Percentiles rank a stretch among this genome's conserved stretches.
Evolutionary conservation across 345 rosid genomes (phyloP).

Genomic region (Hibiscus mutabilis): DNA sequence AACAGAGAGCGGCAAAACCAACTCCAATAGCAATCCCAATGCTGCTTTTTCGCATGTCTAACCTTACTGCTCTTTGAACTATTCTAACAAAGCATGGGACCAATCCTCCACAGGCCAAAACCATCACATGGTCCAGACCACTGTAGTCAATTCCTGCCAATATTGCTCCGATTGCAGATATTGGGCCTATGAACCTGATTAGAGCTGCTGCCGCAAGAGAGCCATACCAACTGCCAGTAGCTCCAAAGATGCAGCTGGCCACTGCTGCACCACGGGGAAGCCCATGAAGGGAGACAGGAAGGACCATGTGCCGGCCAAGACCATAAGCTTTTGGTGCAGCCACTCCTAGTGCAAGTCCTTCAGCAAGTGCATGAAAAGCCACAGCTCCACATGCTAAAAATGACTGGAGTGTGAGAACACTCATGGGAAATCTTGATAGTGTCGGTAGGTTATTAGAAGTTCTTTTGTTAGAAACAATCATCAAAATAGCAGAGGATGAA

Average conservation of each 20-base stretch:
- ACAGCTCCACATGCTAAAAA: conserved; percentile 81
- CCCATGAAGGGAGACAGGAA: conserved; percentile 48
- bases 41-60: conserved; percentile 54
- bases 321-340: conserved; percentile 70
- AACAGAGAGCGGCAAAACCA: conserved; percentile 43
- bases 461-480: conserved; percentile 49
- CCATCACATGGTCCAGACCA: conserved; percentile 85
- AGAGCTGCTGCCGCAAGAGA: conserved; percentile 77
- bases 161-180: conserved; percentile 84
- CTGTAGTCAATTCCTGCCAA: conserved; percentile 88
- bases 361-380: conserved; percentile 90
- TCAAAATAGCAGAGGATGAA: conserved; percentile 43
- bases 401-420: conserved; percentile 75
- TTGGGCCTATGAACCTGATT: conserved; percentile 82
- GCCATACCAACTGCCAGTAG: conserved; percentile 87
- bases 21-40: conserved; percentile 59
- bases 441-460: conserved; percentile 44
- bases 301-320: not conserved
- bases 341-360: conserved; percentile 94
- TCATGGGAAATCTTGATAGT: conserved; percentile 50
- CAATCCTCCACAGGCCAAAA: conserved; percentile 82
- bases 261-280: conserved; percentile 97
- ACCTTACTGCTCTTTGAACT: conserved; percentile 47
- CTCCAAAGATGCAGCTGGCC: conserved; percentile 89
- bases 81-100: conserved; percentile 67